phyloP scores from a whole-genome alignment of 257 asterid genomes.

The Solanum chilense region DNA sequence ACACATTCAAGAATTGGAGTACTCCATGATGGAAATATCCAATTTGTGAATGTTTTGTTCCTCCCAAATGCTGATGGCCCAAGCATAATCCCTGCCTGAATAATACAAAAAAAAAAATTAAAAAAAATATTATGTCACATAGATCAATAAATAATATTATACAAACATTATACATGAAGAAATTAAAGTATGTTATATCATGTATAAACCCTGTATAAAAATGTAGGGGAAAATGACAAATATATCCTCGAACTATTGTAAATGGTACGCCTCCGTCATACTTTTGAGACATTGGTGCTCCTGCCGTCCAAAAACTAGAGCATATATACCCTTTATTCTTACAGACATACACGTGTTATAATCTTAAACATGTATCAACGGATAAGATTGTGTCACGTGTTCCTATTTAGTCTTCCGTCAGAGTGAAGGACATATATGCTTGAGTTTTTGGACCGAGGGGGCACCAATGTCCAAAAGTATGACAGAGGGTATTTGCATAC shows the following conservation, averaged over 20 bases:
- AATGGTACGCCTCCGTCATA: too few relatives aligned
- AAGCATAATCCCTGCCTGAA: slow-evolving; percentile 46
- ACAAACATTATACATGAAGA: too few relatives aligned
- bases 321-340: background rate
- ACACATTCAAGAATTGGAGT: slow-evolving; percentile 39
- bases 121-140: background rate
- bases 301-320: background rate
- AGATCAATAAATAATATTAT: background rate
- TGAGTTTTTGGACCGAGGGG: background rate
- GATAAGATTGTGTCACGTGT: background rate
- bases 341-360: too few relatives aligned
- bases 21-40: slow-evolving; percentile 50
- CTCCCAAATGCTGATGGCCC: slow-evolving; percentile 56
- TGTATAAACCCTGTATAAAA: too few relatives aligned
- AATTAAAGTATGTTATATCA: too few relatives aligned
- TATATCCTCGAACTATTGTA: too few relatives aligned
- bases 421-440: background rate
- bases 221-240: background rate
- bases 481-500: background rate
- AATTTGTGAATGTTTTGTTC: slow-evolving; percentile 22
- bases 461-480: background rate
- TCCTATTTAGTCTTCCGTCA: too few relatives aligned
- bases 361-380: background rate
- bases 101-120: background rate
- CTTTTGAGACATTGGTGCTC: background rate